phyloP scores from a whole-genome alignment of 768 basidiomycete species.

The Russula dissimulans region DNA sequence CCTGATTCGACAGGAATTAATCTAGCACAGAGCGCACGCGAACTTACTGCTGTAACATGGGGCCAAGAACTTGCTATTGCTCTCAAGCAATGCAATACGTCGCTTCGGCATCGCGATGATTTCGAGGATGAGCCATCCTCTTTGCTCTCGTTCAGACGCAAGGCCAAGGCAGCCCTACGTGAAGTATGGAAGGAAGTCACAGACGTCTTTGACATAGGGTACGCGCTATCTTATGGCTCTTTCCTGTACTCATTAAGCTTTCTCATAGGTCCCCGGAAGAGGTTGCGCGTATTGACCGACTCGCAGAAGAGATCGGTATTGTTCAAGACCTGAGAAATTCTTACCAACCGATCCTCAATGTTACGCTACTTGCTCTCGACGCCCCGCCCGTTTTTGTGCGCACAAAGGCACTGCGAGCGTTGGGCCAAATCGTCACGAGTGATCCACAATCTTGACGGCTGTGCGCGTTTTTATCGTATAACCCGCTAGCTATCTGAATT shows the following conservation, averaged over 20 bases:
- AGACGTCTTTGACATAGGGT: slow-evolving; percentile 84
- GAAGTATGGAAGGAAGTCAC: slow-evolving; percentile 64
- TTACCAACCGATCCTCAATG: slow-evolving; percentile 75
- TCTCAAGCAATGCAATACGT: slow-evolving; percentile 46
- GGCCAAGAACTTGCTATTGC: slow-evolving; percentile 75
- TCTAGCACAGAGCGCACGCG: slow-evolving; percentile 63
- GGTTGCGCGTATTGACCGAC: slow-evolving; percentile 50
- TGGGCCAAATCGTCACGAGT: slow-evolving; percentile 83
- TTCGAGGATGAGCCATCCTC: slow-evolving; percentile 25
- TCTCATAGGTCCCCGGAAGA: slow-evolving; percentile 59
- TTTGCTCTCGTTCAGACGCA: slow-evolving; percentile 42
- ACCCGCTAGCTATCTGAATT: not conserved
- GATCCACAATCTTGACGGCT: slow-evolving; percentile 69
- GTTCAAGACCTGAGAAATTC: slow-evolving; percentile 68
- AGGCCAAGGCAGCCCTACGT: slow-evolving; percentile 53
- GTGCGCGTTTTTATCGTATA: slow-evolving; percentile 33
- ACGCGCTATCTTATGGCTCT: slow-evolving; percentile 20
- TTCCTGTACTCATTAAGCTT: not conserved
- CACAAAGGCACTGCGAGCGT: slow-evolving; percentile 84
- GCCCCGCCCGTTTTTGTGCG: slow-evolving; percentile 85
- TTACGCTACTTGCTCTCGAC: slow-evolving; percentile 71
- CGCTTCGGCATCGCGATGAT: slow-evolving; percentile 36
- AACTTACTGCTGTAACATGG: slow-evolving; percentile 69
- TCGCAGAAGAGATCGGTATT: slow-evolving; percentile 69
- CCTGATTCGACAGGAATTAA: slow-evolving; percentile 3